Conservation (phyloP, 768 basidiomycete genomes). For the Lactifluus echinatus region DNA sequence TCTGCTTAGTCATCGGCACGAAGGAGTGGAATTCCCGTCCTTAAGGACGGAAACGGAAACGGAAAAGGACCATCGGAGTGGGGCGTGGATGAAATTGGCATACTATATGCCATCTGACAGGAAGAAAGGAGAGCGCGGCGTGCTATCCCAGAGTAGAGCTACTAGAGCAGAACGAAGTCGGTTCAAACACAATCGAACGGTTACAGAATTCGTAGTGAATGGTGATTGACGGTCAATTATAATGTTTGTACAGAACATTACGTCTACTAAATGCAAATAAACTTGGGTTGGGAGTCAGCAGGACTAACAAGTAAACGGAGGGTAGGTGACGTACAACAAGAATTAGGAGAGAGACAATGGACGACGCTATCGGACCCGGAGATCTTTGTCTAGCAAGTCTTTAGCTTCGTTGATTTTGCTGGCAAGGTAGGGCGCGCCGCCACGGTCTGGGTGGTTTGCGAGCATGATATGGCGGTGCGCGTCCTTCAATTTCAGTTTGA, state of each 20-base stretch:
- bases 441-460: conserved; percentile 96
- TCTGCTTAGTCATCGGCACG: conserved; percentile 12
- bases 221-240: neutral
- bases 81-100: neutral
- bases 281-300: neutral
- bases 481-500: conserved; percentile 81
- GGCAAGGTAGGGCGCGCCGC: conserved; percentile 95
- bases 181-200: neutral
- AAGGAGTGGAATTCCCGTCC: too few relatives aligned
- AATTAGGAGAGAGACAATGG: neutral
- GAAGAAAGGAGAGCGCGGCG: neutral
- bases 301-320: neutral
- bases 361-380: conserved; percentile 34
- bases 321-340: neutral
- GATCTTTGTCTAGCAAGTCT: conserved; percentile 79
- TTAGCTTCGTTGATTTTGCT: conserved; percentile 99
- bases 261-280: neutral
- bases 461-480: conserved; percentile 97
- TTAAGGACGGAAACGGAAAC: too few relatives aligned
- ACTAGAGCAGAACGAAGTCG: neutral
- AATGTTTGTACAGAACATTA: neutral
- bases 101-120: neutral
- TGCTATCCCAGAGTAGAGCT: neutral
- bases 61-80: too few relatives aligned
- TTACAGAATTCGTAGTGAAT: neutral